Evolutionary conservation across 768 basidiomycete genomes (phyloP).

Genomic region (Agrocybe praecox): DNA sequence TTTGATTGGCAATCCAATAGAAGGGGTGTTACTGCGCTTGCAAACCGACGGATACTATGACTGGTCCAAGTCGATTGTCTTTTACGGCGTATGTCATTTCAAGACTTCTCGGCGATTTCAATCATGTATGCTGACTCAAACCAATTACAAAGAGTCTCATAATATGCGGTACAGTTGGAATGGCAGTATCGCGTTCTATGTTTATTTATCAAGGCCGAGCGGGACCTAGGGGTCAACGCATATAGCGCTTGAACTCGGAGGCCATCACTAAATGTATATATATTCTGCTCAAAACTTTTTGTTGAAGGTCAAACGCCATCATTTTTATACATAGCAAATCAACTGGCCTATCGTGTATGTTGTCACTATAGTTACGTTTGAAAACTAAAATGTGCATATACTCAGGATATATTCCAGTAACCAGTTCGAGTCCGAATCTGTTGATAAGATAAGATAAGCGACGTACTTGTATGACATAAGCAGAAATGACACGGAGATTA

Average conservation of each 20-base stretch:
- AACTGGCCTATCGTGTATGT: no score
- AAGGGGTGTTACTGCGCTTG: slow-evolving; percentile 43
- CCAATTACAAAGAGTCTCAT: slow-evolving; percentile 23
- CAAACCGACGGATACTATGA: slow-evolving; percentile 17
- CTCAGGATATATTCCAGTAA: no score
- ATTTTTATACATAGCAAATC: no score
- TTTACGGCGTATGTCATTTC: slow-evolving; percentile 37
- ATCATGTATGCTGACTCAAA: not conserved
- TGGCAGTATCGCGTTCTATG: slow-evolving; percentile 29
- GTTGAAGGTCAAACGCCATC: no score
- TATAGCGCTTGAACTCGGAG: no score
- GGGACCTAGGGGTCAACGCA: slow-evolving; percentile 7
- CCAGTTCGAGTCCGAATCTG: not conserved
- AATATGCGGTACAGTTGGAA: slow-evolving; percentile 27
- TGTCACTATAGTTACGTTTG: no score
- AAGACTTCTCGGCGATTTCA: not conserved
- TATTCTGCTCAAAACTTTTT: no score
- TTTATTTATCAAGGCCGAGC: slow-evolving; percentile 24
- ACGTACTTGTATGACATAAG: not conserved
- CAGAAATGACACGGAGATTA: not conserved
- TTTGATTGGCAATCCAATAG: slow-evolving; percentile 51
- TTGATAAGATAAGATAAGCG: not conserved
- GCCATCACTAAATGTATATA: no score
- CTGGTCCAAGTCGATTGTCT: slow-evolving; percentile 42
- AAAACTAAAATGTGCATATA: no score